Percentiles rank a stretch among this genome's conserved stretches.
Evolutionary conservation across 495 filamentous ascomycete species (phyloP).

Genomic region (Talaromyces nanjingensis): DNA sequence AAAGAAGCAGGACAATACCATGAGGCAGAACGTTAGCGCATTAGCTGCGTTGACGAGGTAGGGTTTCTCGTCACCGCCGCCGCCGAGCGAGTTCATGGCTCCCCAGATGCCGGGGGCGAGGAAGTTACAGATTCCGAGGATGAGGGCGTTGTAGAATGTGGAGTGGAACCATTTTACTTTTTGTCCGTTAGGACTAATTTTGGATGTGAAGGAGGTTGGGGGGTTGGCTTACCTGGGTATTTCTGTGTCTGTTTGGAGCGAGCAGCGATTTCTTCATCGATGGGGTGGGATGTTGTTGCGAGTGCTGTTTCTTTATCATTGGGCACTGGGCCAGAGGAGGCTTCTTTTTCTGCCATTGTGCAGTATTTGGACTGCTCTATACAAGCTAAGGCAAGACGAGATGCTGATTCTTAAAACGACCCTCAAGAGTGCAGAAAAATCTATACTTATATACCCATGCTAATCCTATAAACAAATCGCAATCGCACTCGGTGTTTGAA

Average conservation of each 20-base stretch:
- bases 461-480: background rate
- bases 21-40: conserved; percentile 58
- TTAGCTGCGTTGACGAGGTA: conserved; percentile 66
- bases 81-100: conserved; percentile 64
- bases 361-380: background rate
- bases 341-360: background rate
- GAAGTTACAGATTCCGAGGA: conserved; percentile 58
- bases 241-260: background rate
- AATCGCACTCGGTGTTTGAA: background rate
- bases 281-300: background rate
- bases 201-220: background rate
- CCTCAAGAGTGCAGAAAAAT: background rate
- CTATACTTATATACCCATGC: background rate
- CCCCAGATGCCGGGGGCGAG: conserved; percentile 60
- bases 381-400: background rate
- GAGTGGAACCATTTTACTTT: conserved; percentile 61
- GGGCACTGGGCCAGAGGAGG: background rate
- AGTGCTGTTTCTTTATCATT: background rate
- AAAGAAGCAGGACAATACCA: conserved; percentile 56
- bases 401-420: background rate
- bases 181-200: background rate
- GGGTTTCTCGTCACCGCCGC: conserved; percentile 55
- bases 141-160: conserved; percentile 55
- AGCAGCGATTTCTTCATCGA: background rate
- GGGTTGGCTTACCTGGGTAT: conserved; percentile 19